Evolutionary conservation across 73 alveolate species (phyloP).

Genomic region (Tetrahymena elliotti): DNA sequence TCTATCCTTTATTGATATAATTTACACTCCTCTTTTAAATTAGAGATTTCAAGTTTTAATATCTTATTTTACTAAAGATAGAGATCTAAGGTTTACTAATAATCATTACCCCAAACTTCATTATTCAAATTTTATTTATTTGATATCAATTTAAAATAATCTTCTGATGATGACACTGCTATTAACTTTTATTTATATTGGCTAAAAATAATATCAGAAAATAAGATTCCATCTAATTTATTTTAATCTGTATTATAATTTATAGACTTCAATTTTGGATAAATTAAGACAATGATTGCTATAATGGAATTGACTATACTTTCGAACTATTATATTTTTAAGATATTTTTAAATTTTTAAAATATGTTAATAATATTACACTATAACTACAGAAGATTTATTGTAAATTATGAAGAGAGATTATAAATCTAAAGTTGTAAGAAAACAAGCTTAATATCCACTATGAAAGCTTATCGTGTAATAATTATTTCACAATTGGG

Average conservation of each 20-base stretch:
- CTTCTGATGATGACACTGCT: not conserved
- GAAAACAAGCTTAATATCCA: not conserved
- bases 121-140: not conserved
- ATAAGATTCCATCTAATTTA: not conserved
- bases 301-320: not conserved
- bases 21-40: not conserved
- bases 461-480: not conserved
- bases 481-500: not conserved
- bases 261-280: not conserved
- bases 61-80: not conserved
- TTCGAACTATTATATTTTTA: not conserved
- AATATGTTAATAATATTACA: not conserved
- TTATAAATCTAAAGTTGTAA: not conserved
- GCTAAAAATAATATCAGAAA: not conserved
- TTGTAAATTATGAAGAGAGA: not conserved
- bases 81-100: not conserved
- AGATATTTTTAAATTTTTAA: not conserved
- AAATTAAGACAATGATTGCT: not conserved
- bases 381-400: not conserved
- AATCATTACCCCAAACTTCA: not conserved
- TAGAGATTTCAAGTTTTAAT: not conserved
- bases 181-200: not conserved
- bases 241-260: not conserved
- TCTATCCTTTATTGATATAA: not conserved
- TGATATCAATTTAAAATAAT: not conserved